These are phyloP conservation scores for Linanthus parryae DNA, from an alignment of 148 eudicot genomes.

Conservation along the genomic window DNA sequence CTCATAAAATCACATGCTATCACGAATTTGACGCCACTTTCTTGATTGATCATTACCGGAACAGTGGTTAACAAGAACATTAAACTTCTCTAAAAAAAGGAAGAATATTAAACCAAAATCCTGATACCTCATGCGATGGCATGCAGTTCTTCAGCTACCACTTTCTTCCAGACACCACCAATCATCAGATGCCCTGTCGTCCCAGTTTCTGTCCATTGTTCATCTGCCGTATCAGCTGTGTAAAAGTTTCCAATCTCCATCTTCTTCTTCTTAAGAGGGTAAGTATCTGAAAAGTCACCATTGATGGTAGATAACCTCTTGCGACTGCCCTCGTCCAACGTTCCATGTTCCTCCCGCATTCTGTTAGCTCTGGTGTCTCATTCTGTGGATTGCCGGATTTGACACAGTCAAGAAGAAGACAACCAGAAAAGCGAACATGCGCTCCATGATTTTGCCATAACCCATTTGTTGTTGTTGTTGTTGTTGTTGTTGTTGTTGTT, in stretches of 20 bases:
- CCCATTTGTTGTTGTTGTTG: too few species aligned
- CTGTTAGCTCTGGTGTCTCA: conserved; percentile 14
- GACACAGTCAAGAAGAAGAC: conserved; percentile 47
- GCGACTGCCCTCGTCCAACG: conserved; percentile 14
- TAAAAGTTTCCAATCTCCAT: conserved; percentile 20
- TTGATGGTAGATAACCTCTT: conserved; percentile 59
- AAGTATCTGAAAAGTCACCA: conserved; percentile 26
- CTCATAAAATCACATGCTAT: too few species aligned
- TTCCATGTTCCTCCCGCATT: conserved; percentile 16
- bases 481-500: too few species aligned
- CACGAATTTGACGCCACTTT: too few species aligned
- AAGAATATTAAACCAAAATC: conserved; percentile 37
- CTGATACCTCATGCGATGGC: conserved; percentile 48
- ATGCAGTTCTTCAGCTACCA: conserved; percentile 40
- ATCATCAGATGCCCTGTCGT: conserved; percentile 52
- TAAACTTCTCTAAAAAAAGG: too few species aligned
- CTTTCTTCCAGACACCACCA: conserved; percentile 62
- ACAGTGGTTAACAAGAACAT: too few species aligned
- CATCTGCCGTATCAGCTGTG: conserved; percentile 14
- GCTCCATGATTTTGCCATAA: conserved; percentile 65
- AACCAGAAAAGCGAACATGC: conserved; percentile 70
- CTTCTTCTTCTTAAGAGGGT: conserved; percentile 27
- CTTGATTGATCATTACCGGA: too few species aligned
- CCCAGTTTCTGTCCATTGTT: conserved; percentile 14
- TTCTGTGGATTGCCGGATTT: conserved; percentile 5